Conservation (phyloP, 1,284 basidiomycete genomes). For the Exobasidium cylindrosporum region DNA sequence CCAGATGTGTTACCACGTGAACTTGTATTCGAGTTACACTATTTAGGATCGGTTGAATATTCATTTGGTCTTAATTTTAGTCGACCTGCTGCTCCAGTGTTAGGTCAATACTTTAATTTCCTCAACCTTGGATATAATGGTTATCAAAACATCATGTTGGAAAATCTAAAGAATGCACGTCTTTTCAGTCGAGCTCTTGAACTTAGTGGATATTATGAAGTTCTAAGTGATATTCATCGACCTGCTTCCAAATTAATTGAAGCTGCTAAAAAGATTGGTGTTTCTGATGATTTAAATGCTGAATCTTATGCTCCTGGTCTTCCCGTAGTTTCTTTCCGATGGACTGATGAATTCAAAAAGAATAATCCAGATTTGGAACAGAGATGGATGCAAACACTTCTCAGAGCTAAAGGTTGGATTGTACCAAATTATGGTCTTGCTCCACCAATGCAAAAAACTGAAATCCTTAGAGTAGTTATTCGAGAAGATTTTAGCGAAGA, state of each 20-base stretch:
- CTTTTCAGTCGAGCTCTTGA: slow-evolving; percentile 82
- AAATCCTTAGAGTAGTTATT: slow-evolving; percentile 52
- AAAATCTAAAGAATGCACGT: slow-evolving; percentile 73
- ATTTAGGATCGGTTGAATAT: slow-evolving; percentile 49
- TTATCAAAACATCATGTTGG: slow-evolving; percentile 61
- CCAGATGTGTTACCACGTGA: slow-evolving; percentile 58
- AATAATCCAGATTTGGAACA: slow-evolving; percentile 62
- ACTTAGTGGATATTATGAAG: slow-evolving; percentile 69
- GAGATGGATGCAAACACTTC: slow-evolving; percentile 79
- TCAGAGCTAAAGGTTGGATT: slow-evolving; percentile 73
- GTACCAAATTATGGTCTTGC: slow-evolving; percentile 50
- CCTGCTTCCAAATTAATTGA: slow-evolving; percentile 24
- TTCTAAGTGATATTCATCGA: slow-evolving; percentile 59
- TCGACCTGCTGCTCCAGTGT: slow-evolving; percentile 81
- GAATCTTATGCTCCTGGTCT: slow-evolving; percentile 73
- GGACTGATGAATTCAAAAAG: slow-evolving; percentile 65
- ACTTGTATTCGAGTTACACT: slow-evolving; percentile 81
- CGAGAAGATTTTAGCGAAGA: slow-evolving; percentile 45
- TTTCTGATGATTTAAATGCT: slow-evolving; percentile 43
- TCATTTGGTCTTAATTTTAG: slow-evolving; percentile 92
- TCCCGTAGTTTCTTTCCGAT: slow-evolving; percentile 84
- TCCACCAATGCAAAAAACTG: slow-evolving; percentile 35
- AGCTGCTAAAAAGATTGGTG: slow-evolving; percentile 16
- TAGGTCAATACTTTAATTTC: slow-evolving; percentile 84
- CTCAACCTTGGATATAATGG: slow-evolving; percentile 52